Evolutionary conservation across 139 green algal species (phyloP), one percentile per base, ranked within the genome.

Genomic region (Chlorella sp.): DNA sequence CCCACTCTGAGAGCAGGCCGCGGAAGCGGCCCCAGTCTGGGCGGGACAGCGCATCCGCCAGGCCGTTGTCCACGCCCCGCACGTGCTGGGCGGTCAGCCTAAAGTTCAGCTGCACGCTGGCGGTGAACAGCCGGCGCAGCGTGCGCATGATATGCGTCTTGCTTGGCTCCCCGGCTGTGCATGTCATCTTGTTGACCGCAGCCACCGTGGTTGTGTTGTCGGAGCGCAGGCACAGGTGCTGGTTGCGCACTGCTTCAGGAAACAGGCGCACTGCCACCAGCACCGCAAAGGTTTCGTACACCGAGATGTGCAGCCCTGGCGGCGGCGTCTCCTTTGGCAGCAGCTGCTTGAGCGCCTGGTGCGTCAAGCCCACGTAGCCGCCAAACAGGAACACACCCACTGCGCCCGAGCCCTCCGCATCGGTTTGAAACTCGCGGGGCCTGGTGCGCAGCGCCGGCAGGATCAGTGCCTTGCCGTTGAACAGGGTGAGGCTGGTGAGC

Each of bases 201-300:
- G 65, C 65, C n/a, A 72, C 65, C n/a, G 65, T 72, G 65, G 65
- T 22, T 3, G 65, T 72, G n/a, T 72, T 72, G n/a, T 72, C 65
- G 20, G 65, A 72, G 6, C 65, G 65, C 65, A 72, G 32, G n/a
- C 65, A 72, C 32, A 72, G 32, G n/a, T 41, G 32, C 65, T 41
- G n/a, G 65, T 43, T 72, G 30, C 32, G 17, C 65, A 72, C 65
- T 22, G n/a, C n/a, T 5, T 72, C 65, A 8, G 65, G 65, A 32
- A 72, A 72, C 32, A 72, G 30, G 3, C 65, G 65, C n/a, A 72
- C 65, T 72, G 65, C 65, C 16, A 72, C 65, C 65, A 72, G 65
- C 36, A n/a, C 65, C 17, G 65, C 65, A 43, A 43, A 72, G 7
- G 65, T 72, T 22, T 72, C 65, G 17, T 72, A 72, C 65, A 72